phyloP scores from a whole-genome alignment of 139 green algal genomes.

The Micromonas pusilla region DNA sequence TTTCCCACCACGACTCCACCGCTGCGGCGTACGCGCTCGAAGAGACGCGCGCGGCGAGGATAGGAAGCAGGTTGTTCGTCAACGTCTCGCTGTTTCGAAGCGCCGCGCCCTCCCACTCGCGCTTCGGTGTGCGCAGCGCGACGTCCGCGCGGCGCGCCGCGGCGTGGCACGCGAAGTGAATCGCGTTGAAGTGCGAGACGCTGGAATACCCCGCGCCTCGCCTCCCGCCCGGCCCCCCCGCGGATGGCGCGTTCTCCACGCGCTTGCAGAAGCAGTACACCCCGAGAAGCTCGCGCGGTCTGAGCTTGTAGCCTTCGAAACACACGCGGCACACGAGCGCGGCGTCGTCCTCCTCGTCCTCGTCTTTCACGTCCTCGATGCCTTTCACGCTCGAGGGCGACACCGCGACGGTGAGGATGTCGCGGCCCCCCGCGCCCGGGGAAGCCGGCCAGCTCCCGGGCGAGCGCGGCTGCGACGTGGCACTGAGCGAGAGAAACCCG shows the following conservation, averaged over 20 bases:
- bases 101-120: constrained; percentile 59
- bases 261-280: constrained; percentile 51
- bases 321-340: constrained; percentile 50
- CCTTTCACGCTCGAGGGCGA: background rate
- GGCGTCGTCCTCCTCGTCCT: constrained; percentile 34
- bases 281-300: constrained; percentile 44
- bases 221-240: background rate
- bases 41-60: constrained; percentile 21
- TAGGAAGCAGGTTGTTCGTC: constrained; percentile 57
- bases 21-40: background rate
- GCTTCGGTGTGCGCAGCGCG: constrained; percentile 46
- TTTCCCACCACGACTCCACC: constrained; percentile 44
- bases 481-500: background rate
- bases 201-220: constrained; percentile 2
- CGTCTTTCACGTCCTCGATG: constrained; percentile 42
- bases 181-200: constrained; percentile 59
- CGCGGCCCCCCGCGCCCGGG: background rate
- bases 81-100: constrained; percentile 59
- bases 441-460: background rate
- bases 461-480: background rate
- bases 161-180: constrained; percentile 55
- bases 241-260: background rate
- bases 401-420: constrained; percentile 1
- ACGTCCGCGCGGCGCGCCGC: constrained; percentile 48
- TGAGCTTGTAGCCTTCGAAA: constrained; percentile 46